Evolutionary conservation across 306 rosid genomes (phyloP).

Genomic region (Prosopis cineraria): DNA sequence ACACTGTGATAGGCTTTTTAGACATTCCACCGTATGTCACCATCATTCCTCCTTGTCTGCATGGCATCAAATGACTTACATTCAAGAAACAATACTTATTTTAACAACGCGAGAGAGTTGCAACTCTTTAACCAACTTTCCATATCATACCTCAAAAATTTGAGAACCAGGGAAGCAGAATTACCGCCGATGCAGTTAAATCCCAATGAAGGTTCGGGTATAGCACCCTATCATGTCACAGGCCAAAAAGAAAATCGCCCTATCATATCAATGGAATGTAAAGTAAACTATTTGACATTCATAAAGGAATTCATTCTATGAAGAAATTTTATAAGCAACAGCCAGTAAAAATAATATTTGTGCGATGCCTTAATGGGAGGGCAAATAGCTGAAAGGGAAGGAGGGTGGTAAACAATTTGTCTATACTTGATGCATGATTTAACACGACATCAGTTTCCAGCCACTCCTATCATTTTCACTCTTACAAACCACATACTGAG

Average conservation of each 20-base stretch:
- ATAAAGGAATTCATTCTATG: conserved; percentile 16
- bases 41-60: conserved; percentile 84
- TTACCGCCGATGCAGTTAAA: conserved; percentile 95
- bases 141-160: conserved; percentile 72
- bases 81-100: conserved; percentile 18
- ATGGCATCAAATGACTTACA: conserved; percentile 25
- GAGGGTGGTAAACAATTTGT: neutral
- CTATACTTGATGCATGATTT: neutral
- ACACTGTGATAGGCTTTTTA: conserved; percentile 72
- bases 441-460: neutral
- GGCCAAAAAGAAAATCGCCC: conserved; percentile 32
- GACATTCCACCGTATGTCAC: conserved; percentile 99
- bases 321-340: neutral
- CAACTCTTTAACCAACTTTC: conserved; percentile 10
- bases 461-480: neutral
- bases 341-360: neutral
- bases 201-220: conserved; percentile 85
- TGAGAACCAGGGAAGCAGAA: conserved; percentile 87
- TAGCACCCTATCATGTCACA: conserved; percentile 53
- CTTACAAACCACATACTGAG: conserved; percentile 3
- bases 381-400: neutral
- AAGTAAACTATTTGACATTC: conserved; percentile 22
- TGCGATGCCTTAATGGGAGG: conserved; percentile 5
- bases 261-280: conserved; percentile 43
- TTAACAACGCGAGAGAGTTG: conserved; percentile 2